Percentiles rank a stretch among this genome's conserved stretches.
Conservation (phyloP, 108 stramenopile genomes). For the Nitzschia sp. region DNA sequence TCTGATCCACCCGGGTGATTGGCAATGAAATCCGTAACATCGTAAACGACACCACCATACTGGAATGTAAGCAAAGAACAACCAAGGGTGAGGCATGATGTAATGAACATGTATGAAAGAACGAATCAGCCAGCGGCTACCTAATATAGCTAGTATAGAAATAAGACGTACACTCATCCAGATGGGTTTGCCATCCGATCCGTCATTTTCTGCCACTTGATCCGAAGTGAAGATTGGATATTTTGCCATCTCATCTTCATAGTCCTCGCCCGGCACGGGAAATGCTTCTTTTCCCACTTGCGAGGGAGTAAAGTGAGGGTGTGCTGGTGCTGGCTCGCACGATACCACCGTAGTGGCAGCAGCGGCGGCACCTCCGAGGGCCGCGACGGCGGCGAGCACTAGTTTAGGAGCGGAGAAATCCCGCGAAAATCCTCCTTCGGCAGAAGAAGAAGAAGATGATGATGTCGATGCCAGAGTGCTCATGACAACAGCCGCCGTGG, state of each 20-base stretch:
- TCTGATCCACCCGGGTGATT: conserved; percentile 90
- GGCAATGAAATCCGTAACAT: conserved; percentile 92
- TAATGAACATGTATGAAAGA: no score
- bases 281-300: conserved; percentile 9
- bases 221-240: conserved; percentile 60
- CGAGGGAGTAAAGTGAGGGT: conserved; percentile 9
- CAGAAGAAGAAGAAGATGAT: no score
- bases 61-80: no score
- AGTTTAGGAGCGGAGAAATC: no score
- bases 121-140: no score
- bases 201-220: conserved; percentile 63
- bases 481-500: neutral
- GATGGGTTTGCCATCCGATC: conserved; percentile 57
- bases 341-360: neutral
- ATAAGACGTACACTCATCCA: no score
- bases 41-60: conserved; percentile 91
- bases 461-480: neutral
- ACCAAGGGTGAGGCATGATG: neutral
- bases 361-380: neutral
- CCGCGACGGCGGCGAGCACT: neutral
- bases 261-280: conserved; percentile 9
- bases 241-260: conserved; percentile 26
- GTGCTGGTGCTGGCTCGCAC: neutral
- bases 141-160: no score
- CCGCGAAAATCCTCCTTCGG: neutral